Percentiles rank a stretch among this genome's conserved stretches.
phyloP scores from a whole-genome alignment of 129 eudicot species.

The Oenanthe sinensis region DNA sequence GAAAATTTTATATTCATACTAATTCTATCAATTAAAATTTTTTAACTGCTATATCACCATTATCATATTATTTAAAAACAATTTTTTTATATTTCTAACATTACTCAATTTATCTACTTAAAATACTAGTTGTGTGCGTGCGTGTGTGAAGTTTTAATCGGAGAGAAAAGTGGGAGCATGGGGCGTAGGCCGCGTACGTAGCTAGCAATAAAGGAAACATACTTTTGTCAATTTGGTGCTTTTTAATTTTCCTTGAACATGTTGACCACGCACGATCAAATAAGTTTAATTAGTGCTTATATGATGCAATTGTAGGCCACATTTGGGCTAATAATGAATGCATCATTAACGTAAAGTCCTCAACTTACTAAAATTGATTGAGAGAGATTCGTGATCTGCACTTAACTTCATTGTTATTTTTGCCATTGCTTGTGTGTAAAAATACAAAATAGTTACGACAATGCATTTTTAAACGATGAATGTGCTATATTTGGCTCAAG shows the following conservation, averaged over 20 bases:
- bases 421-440: not conserved
- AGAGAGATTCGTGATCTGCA: not conserved
- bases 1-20: too few relatives aligned
- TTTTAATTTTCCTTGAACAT: not conserved
- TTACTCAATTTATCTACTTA: too few relatives aligned
- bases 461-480: not conserved
- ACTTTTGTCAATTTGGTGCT: not conserved
- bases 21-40: too few relatives aligned
- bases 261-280: not conserved
- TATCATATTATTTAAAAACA: too few relatives aligned
- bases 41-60: too few relatives aligned
- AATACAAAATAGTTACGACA: not conserved
- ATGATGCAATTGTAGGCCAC: not conserved
- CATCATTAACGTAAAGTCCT: not conserved
- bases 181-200: not conserved
- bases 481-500: not conserved
- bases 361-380: not conserved
- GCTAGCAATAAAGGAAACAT: not conserved
- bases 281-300: not conserved
- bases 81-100: too few relatives aligned
- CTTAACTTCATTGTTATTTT: conserved; percentile 4
- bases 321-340: not conserved
- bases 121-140: too few relatives aligned
- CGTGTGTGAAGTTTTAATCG: not conserved
- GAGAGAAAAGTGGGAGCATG: not conserved